Percentiles rank a stretch among this genome's conserved stretches.
Evolutionary conservation across 371 early-diverging fungal genomes (phyloP).

Genomic region (Lichtheimia corymbifera): DNA sequence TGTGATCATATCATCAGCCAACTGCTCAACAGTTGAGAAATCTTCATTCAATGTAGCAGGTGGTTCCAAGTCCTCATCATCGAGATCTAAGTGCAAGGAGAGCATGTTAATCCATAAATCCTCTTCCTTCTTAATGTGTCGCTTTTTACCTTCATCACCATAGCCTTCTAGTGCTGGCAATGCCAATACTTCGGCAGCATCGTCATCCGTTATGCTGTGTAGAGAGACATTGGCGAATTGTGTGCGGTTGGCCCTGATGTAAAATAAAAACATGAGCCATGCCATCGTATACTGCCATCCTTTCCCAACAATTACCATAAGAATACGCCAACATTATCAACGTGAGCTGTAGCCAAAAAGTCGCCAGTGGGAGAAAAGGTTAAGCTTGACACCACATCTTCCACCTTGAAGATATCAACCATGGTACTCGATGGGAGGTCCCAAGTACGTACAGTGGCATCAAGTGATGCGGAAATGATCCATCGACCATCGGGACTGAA

Average conservation of each 20-base stretch:
- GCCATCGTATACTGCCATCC: not conserved
- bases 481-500: constrained; percentile 93
- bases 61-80: constrained; percentile 28
- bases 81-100: constrained; percentile 10
- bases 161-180: constrained; percentile 56
- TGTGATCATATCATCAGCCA: constrained; percentile 81
- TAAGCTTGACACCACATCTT: constrained; percentile 79
- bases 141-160: constrained; percentile 22
- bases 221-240: constrained; percentile 72
- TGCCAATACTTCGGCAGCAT: constrained; percentile 42
- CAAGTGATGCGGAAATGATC: constrained; percentile 84
- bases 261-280: not conserved
- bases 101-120: not conserved
- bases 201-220: constrained; percentile 63
- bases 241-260: constrained; percentile 67
- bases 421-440: constrained; percentile 90
- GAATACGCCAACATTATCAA: constrained; percentile 87
- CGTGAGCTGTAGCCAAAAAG: constrained; percentile 90
- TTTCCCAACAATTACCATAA: constrained; percentile 62
- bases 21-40: constrained; percentile 58
- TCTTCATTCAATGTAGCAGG: constrained; percentile 11
- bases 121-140: not conserved
- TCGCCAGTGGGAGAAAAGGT: constrained; percentile 90
- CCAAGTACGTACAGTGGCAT: constrained; percentile 91
- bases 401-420: constrained; percentile 81